Evolutionary conservation across 306 rosid genomes (phyloP).

Genomic region (Purshia tridentata): DNA sequence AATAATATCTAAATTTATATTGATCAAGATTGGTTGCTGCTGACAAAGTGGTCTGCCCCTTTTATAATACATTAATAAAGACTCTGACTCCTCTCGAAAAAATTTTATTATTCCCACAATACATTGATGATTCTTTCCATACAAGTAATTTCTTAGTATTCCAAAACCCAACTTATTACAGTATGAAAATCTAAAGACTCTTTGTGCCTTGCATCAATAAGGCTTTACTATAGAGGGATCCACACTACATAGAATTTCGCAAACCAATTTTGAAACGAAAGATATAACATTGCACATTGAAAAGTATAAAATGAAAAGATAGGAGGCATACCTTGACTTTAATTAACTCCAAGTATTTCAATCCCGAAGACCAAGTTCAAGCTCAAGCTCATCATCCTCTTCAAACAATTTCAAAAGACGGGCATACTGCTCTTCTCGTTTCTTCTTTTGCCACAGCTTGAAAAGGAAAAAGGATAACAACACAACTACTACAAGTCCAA

Average conservation of each 20-base stretch:
- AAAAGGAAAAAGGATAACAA: conserved; percentile 49
- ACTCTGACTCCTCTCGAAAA: background rate
- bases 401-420: conserved; percentile 78
- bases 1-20: background rate
- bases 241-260: background rate
- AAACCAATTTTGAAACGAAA: conserved; percentile 6
- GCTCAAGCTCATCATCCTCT: conserved; percentile 83
- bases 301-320: background rate
- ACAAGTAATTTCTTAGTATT: background rate
- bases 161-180: background rate
- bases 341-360: conserved; percentile 31
- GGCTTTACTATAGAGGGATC: background rate
- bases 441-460: conserved; percentile 77
- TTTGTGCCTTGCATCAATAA: background rate
- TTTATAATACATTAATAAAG: background rate
- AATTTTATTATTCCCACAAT: background rate
- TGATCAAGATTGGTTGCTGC: background rate
- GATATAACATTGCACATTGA: background rate
- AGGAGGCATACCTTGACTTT: conserved; percentile 40
- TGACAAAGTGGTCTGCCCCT: background rate
- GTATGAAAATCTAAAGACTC: background rate
- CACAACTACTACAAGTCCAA: conserved; percentile 38
- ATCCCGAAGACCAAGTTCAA: conserved; percentile 83
- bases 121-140: background rate
- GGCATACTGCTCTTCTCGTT: conserved; percentile 77